Base-by-base conservation (phyloP, 495 filamentous ascomycete genomes). In the Pseudoneurospora amorphoporcata region DNA sequence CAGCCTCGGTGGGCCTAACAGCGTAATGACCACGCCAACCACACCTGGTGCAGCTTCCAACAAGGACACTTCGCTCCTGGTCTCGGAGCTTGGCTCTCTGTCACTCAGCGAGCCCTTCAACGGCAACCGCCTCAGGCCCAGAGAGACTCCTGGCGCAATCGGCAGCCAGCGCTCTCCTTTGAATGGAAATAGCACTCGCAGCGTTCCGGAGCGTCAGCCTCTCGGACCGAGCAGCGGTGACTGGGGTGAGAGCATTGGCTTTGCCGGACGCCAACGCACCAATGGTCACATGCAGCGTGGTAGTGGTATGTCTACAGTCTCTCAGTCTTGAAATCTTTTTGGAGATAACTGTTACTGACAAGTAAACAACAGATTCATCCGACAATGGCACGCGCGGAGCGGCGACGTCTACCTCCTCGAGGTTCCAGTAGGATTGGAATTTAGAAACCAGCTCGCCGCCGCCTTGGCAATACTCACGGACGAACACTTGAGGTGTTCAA, bases 281-380 rank as follows among this genome's bases (percentile, higher is more conserved):
- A 94, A 93, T 80, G 94, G 94, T 74, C 94, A 97, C 81, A 88
- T 90, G 77, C 86, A 90, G 69, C 89, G 92, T 70, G 90, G 92
- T 72, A 95, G 93, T 82, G 94, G 94, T 86, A 76, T 71, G 80
- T 77, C 16, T 61, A 32, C 2, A 29, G 6, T 5, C 53, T 61
- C n/a, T 61, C 29, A 8, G 68, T 32, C 32, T 14, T 53, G 39
- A 38, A 23, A 3, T 23, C 19, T 23, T 16, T 16, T n/a, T 23
- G 1, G 17, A 16, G 23, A 61, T 61, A 61, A 61, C 29, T 10
- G 23, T 61, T 9, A 45, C 32, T 39, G 35, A 75, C 72, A 53
- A 68, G 71, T 40, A n/a, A 35, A 17, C 58, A 29, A 8, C 39
- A 82, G 80, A 82, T 70, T 82, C 80, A 14, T 82, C 80, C 12